Conservation (phyloP, 768 basidiomycete genomes). For the Lentinula edodes region DNA sequence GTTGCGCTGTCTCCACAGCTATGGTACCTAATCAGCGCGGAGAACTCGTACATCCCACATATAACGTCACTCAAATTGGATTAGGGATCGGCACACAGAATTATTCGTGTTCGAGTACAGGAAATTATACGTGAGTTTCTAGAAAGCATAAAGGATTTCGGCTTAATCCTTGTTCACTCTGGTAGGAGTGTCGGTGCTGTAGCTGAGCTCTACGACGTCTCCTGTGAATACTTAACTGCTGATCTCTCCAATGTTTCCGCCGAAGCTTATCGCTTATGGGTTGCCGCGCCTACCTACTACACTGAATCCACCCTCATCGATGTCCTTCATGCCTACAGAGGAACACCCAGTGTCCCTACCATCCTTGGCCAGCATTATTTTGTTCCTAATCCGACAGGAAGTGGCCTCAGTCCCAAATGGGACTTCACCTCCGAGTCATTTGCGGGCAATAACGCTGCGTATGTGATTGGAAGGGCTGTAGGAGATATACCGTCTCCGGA, state of each 20-base stretch:
- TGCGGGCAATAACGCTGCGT: constrained; percentile 37
- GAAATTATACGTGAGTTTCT: constrained; percentile 37
- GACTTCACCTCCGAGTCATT: constrained; percentile 42
- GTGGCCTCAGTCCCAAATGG: constrained; percentile 44
- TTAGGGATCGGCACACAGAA: constrained; percentile 47
- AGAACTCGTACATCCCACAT: no score
- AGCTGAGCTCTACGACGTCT: constrained; percentile 51
- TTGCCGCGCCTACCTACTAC: constrained; percentile 7
- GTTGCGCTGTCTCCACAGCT: no score
- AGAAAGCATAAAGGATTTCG: no score
- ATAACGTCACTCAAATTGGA: constrained; percentile 19
- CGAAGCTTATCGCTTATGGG: constrained; percentile 15
- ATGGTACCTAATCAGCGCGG: no score
- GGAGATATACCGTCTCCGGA: constrained; percentile 36
- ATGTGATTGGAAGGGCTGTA: constrained; percentile 39
- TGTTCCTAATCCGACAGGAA: constrained; percentile 35
- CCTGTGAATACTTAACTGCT: constrained; percentile 34
- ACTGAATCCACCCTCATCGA: constrained; percentile 4
- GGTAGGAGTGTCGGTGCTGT: constrained; percentile 42
- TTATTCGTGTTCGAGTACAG: constrained; percentile 43
- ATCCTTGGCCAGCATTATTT: constrained; percentile 52
- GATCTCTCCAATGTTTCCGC: constrained; percentile 16
- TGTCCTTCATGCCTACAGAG: background rate
- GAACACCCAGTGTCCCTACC: background rate
- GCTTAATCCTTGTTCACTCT: background rate